Conservation (phyloP, 2,329 filamentous ascomycete species). For the Alternaria dauci region DNA sequence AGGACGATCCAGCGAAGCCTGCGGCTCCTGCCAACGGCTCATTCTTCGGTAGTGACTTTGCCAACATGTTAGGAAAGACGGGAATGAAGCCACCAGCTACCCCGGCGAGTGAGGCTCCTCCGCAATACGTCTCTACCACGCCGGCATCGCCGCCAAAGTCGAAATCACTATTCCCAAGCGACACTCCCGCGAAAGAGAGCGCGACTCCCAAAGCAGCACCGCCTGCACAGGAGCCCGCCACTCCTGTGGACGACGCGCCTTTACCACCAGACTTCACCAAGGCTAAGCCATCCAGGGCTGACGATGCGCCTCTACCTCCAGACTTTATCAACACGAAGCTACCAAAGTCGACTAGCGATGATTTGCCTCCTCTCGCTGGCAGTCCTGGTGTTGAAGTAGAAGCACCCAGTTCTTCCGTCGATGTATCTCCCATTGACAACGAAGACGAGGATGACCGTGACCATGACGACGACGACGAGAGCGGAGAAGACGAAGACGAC, state of each 20-base stretch:
- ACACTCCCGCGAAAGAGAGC: slow-evolving; percentile 26
- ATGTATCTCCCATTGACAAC: slow-evolving; percentile 44
- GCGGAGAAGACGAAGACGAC: slow-evolving; percentile 53
- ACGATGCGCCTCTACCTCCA: slow-evolving; percentile 50
- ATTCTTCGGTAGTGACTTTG: slow-evolving; percentile 70
- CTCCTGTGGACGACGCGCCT: slow-evolving; percentile 47
- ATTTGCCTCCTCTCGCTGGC: slow-evolving; percentile 56
- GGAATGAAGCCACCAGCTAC: slow-evolving; percentile 41
- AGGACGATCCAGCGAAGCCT: slow-evolving; percentile 66
- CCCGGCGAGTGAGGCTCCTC: slow-evolving; percentile 50
- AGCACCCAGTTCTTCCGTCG: slow-evolving; percentile 45
- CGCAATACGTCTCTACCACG: slow-evolving; percentile 50
- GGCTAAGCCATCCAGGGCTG: slow-evolving; percentile 32
- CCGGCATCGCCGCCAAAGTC: slow-evolving; percentile 44
- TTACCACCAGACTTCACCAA: slow-evolving; percentile 50
- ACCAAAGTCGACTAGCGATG: slow-evolving; percentile 48
- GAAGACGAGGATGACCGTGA: slow-evolving; percentile 42
- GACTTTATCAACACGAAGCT: slow-evolving; percentile 43
- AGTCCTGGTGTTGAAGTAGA: slow-evolving; percentile 58
- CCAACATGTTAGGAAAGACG: slow-evolving; percentile 63
- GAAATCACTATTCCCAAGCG: slow-evolving; percentile 32
- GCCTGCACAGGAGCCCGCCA: slow-evolving; percentile 37
- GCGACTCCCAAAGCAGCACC: slow-evolving; percentile 44
- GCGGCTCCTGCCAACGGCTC: slow-evolving; percentile 54
- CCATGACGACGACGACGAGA: slow-evolving; percentile 49